Conservation (phyloP, 2,329 filamentous ascomycete species). For the Raffaelea ambrosiae region DNA sequence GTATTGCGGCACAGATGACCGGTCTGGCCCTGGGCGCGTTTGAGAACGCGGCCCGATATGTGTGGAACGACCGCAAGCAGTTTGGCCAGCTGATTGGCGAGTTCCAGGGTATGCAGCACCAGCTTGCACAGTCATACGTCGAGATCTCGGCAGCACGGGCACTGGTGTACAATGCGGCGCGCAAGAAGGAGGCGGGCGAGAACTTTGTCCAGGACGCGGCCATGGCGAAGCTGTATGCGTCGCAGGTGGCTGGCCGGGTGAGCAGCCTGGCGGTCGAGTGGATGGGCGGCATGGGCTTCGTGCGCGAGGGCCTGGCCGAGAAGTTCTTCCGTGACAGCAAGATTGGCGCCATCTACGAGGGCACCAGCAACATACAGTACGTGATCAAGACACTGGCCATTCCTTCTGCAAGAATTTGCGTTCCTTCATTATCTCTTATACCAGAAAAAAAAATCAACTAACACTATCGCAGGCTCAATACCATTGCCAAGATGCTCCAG, state of each 20-base stretch:
- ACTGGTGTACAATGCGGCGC: slow-evolving; percentile 88
- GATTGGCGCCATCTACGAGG: slow-evolving; percentile 97
- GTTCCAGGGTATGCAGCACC: slow-evolving; percentile 99
- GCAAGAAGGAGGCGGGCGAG: slow-evolving; percentile 96
- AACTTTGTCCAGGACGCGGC: slow-evolving; percentile 93
- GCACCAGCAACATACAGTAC: slow-evolving; percentile 69
- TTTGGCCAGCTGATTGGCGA: slow-evolving; percentile 89
- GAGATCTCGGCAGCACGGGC: slow-evolving; percentile 89
- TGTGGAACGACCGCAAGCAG: slow-evolving; percentile 97
- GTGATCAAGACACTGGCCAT: too few relatives aligned
- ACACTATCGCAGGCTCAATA: slow-evolving; percentile 46
- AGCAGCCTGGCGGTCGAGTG: slow-evolving; percentile 85
- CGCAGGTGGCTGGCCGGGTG: slow-evolving; percentile 84
- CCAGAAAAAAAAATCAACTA: too few relatives aligned
- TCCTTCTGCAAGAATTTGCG: neutral
- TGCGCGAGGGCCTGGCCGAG: slow-evolving; percentile 90
- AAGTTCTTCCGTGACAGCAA: slow-evolving; percentile 98
- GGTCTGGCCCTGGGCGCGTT: slow-evolving; percentile 89
- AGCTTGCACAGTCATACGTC: slow-evolving; percentile 90
- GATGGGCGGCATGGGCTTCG: slow-evolving; percentile 99
- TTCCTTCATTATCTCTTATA: neutral
- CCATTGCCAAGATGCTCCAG: slow-evolving; percentile 54
- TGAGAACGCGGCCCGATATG: slow-evolving; percentile 89
- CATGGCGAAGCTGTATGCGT: slow-evolving; percentile 95
- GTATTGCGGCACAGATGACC: slow-evolving; percentile 98